Evolutionary conservation across 352 stramenopile species (phyloP).

Genomic region (Blastocystis hominis): DNA sequence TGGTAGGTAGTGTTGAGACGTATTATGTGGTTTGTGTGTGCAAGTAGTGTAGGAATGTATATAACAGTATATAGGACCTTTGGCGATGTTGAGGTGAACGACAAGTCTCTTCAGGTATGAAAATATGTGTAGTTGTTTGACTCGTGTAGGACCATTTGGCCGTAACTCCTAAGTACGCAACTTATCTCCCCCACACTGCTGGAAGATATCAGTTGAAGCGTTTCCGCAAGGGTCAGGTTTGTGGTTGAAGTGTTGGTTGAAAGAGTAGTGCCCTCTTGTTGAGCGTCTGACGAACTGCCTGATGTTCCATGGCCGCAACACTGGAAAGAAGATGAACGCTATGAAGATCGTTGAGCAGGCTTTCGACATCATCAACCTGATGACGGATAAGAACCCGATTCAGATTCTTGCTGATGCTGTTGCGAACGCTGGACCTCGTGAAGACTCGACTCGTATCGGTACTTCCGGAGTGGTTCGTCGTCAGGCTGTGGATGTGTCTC

Average conservation of each 20-base stretch:
- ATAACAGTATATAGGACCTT: conserved; percentile 75
- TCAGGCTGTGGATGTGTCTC: conserved; percentile 97
- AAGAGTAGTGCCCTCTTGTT: conserved; percentile 88
- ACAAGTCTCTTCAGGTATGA: conserved; percentile 83
- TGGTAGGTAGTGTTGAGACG: conserved; percentile 67
- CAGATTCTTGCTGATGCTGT: conserved; percentile 85
- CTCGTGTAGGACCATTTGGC: conserved; percentile 87
- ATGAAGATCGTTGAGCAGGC: conserved; percentile 94
- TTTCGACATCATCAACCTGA: conserved; percentile 97
- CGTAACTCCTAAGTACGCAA: conserved; percentile 91
- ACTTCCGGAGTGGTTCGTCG: conserved; percentile 95
- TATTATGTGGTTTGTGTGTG: not conserved
- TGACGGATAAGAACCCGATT: conserved; percentile 97
- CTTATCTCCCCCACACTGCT: conserved; percentile 95
- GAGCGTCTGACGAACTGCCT: conserved; percentile 89
- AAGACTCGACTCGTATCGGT: conserved; percentile 97
- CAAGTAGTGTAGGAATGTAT: not conserved
- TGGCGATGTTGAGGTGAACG: conserved; percentile 93
- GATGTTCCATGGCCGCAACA: conserved; percentile 97
- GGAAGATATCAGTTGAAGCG: conserved; percentile 99
- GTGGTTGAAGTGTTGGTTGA: conserved; percentile 45
- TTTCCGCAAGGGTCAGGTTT: conserved; percentile 87
- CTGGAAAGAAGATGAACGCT: conserved; percentile 92
- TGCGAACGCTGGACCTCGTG: conserved; percentile 85
- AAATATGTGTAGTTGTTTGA: conserved; percentile 3